These are phyloP conservation scores for Lasiosphaeria ovina DNA, from an alignment of 495 filamentous ascomycete species.

Conservation along the genomic window DNA sequence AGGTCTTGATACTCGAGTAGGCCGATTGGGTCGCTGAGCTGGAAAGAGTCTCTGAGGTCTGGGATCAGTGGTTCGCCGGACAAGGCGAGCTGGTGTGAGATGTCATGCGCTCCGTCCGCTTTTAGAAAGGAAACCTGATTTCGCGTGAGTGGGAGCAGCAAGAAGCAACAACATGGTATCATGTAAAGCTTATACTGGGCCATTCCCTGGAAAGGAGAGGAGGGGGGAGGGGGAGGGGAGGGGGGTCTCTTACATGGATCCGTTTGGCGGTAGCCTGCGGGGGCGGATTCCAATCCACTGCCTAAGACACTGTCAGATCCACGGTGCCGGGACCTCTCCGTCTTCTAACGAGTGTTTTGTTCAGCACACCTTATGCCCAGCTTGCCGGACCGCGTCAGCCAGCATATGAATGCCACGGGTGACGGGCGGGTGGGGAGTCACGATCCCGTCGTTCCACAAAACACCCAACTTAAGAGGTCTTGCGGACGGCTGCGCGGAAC, in stretches of 20 bases:
- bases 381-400: slow-evolving; percentile 30
- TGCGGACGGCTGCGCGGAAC: no score
- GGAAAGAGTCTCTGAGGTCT: slow-evolving; percentile 6
- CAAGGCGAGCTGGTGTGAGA: slow-evolving; percentile 37
- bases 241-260: slow-evolving; percentile 36
- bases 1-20: slow-evolving; percentile 35
- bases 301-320: no score
- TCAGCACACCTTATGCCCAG: slow-evolving; percentile 43
- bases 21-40: slow-evolving; percentile 39
- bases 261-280: slow-evolving; percentile 35
- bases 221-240: no score
- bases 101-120: slow-evolving; percentile 41
- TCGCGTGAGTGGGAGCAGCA: not conserved
- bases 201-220: not conserved
- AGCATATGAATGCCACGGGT: slow-evolving; percentile 40
- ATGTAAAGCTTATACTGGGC: no score
- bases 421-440: slow-evolving; percentile 55
- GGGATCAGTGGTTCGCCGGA: slow-evolving; percentile 47
- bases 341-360: no score
- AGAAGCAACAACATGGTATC: no score
- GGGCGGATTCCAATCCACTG: slow-evolving; percentile 42
- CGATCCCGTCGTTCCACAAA: slow-evolving; percentile 45
- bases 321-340: not conserved
- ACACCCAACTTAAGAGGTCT: slow-evolving; percentile 47
- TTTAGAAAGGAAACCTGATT: slow-evolving; percentile 32